Conservation (phyloP, 1,284 basidiomycete species). For the Marasmius sp. region DNA sequence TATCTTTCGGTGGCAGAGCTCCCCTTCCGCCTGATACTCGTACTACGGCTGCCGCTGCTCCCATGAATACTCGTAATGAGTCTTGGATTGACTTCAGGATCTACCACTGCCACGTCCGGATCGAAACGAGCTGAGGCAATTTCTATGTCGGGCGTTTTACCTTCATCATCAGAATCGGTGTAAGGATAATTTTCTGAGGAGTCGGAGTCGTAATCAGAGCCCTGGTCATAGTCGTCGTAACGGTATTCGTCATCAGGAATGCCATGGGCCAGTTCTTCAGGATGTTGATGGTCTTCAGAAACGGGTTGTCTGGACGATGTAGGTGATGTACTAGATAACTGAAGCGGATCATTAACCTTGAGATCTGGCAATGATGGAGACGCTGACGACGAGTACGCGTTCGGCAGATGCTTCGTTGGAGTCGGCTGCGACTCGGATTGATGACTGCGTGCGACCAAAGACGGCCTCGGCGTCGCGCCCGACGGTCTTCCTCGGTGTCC, state of each 20-base stretch:
- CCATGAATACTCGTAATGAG: not conserved
- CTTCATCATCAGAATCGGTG: not conserved
- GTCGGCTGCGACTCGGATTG: not conserved
- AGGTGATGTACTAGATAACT: too few relatives aligned
- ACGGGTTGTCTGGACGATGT: not conserved
- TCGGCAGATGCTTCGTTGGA: not conserved
- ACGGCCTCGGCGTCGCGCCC: not conserved
- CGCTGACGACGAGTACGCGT: not conserved
- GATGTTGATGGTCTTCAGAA: conserved; percentile 1
- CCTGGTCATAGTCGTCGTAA: not conserved
- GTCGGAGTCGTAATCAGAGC: not conserved
- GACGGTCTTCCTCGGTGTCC: not conserved
- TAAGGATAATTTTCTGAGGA: not conserved
- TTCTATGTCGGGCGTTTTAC: not conserved
- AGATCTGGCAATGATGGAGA: not conserved
- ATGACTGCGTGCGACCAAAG: not conserved
- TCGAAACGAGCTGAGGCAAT: not conserved
- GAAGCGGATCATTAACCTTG: not conserved
- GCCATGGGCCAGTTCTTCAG: not conserved
- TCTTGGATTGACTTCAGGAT: not conserved
- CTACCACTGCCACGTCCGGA: not conserved
- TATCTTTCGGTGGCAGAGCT: not conserved
- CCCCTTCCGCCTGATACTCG: not conserved
- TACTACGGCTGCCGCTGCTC: not conserved
- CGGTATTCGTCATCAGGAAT: not conserved